Base-by-base conservation (phyloP, 768 basidiomycete species). In the Suillus placidus region DNA sequence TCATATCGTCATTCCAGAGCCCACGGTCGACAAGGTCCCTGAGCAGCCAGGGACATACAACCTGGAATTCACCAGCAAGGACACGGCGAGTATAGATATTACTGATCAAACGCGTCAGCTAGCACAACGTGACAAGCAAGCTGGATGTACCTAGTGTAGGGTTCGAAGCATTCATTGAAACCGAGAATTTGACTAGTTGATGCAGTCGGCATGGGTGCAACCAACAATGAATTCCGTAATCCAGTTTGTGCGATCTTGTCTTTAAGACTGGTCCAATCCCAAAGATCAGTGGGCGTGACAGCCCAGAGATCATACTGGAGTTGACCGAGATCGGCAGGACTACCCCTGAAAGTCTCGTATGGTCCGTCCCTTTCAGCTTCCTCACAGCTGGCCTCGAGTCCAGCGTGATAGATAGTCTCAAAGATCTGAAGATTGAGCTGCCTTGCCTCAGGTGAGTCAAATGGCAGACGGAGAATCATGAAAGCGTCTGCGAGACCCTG, bases 11-110 rank as follows among this genome's bases (percentile, higher is more conserved):
- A 72, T 98, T 87, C 97, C 97, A 99, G 8, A 99, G 87, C 40
- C 90, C 90, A 63, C 91, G 92, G 70, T 97, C 93, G 71, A 98
- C 97, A 64, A 99, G 91, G 71, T 99, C 97, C 65, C 95, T 90
- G n/a, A 99, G 87, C 61, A 99, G 86, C 97, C 97, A 99, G 0
- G 97, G 97, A 82, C 95, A 97, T 66, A 98, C 97, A 65, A 99
- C 87, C 77, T 98, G 97, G 92, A 99, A 99, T 82, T 99, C 97
- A 61, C 97, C 97, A 37, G 97, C 95, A n/a, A 99, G 88, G 18
- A 99, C 97, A 73, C 97, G 95, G 62, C 97, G 95, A 60, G 96
- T 97, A 79, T 99, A 99, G 75, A 99, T 97, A 82, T 98, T 99
- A 75, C 95, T 95, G 55, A 16, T 38, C 43, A 40, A n/a, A 65